Conservation (phyloP, 352 stramenopile genomes). For the Pythium folliculosum region DNA sequence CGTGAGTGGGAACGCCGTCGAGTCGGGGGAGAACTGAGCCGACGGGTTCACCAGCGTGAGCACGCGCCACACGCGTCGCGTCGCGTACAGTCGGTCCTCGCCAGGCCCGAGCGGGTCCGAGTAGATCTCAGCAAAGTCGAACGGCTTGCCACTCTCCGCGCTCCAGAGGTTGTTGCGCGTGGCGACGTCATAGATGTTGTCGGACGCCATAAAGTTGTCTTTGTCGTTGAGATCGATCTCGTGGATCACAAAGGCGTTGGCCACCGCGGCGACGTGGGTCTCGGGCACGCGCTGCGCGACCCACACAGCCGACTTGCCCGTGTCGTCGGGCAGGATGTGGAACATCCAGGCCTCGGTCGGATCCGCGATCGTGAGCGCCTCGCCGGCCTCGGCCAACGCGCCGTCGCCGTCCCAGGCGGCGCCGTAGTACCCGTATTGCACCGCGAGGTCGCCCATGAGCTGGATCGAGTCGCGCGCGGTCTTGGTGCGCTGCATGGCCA, state of each 20-base stretch:
- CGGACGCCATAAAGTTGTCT: slow-evolving; percentile 87
- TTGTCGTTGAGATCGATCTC: slow-evolving; percentile 75
- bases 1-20: slow-evolving; percentile 85
- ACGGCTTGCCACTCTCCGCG: slow-evolving; percentile 44
- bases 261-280: slow-evolving; percentile 79
- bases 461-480: slow-evolving; percentile 81
- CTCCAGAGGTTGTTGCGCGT: slow-evolving; percentile 77
- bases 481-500: slow-evolving; percentile 82
- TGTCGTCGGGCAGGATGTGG: slow-evolving; percentile 94
- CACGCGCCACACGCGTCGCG: slow-evolving; percentile 88
- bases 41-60: slow-evolving; percentile 75
- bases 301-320: slow-evolving; percentile 90
- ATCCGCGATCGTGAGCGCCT: slow-evolving; percentile 92
- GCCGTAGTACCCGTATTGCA: slow-evolving; percentile 94
- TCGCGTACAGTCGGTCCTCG: slow-evolving; percentile 78
- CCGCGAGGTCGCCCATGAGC: slow-evolving; percentile 92
- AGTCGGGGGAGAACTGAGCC: slow-evolving; percentile 62
- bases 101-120: slow-evolving; percentile 42
- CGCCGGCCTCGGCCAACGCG: slow-evolving; percentile 73
- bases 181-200: slow-evolving; percentile 87
- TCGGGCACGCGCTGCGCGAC: slow-evolving; percentile 91
- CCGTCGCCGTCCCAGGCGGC: slow-evolving; percentile 69
- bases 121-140: slow-evolving; percentile 91
- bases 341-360: slow-evolving; percentile 93
- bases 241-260: slow-evolving; percentile 95